Percentiles rank a stretch among this genome's conserved stretches.
Conservation (phyloP, 352 stramenopile species). For the Phytophthora pseudosyringae region DNA sequence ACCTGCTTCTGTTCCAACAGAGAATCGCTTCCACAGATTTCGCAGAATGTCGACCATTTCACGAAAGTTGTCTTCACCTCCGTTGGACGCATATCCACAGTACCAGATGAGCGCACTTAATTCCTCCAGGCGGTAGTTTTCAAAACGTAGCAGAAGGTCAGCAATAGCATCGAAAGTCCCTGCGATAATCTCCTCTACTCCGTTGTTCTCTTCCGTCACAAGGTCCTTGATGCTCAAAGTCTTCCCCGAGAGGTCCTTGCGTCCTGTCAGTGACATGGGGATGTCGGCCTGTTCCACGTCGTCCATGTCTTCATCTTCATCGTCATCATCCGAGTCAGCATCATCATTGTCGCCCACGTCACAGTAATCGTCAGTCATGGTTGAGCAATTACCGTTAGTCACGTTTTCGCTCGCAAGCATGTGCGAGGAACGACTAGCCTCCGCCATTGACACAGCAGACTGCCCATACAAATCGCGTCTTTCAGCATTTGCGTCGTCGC, state of each 20-base stretch:
- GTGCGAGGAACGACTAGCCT: conserved; percentile 43
- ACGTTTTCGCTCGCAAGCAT: conserved; percentile 23
- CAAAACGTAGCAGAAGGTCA: conserved; percentile 56
- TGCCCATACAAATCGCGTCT: conserved; percentile 78
- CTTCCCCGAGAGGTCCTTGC: conserved; percentile 36
- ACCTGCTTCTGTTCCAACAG: conserved; percentile 24
- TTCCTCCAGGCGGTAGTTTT: conserved; percentile 69
- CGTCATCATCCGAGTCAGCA: conserved; percentile 43
- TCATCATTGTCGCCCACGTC: conserved; percentile 48
- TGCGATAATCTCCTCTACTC: conserved; percentile 63
- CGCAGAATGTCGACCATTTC: conserved; percentile 65
- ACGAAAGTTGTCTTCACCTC: conserved; percentile 31
- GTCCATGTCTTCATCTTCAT: conserved; percentile 52
- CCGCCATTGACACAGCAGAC: conserved; percentile 52
- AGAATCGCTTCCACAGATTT: conserved; percentile 40
- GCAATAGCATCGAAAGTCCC: conserved; percentile 72
- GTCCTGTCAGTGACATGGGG: conserved; percentile 54
- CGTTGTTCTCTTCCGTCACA: conserved; percentile 59
- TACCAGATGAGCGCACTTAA: conserved; percentile 71
- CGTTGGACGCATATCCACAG: conserved; percentile 49
- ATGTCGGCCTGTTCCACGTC: conserved; percentile 54
- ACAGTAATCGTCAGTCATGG: conserved; percentile 26
- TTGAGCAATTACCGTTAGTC: conserved; percentile 25
- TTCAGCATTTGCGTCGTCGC: conserved; percentile 42
- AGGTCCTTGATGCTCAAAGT: conserved; percentile 51